Evolutionary conservation across 306 rosid species (phyloP).

Genomic region (Datisca glomerata): DNA sequence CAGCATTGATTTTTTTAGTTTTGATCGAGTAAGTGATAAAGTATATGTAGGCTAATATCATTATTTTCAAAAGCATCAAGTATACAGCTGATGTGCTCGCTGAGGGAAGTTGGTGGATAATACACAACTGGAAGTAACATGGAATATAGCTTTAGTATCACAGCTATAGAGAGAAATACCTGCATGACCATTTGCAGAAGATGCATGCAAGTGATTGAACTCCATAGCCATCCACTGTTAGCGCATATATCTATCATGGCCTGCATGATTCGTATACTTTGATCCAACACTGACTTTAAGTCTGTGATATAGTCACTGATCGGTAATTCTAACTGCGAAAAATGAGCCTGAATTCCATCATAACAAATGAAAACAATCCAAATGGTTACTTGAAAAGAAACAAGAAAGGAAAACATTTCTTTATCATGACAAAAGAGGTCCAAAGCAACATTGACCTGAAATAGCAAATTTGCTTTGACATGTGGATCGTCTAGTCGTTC

Average conservation of each 20-base stretch:
- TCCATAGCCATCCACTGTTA: conserved; percentile 92
- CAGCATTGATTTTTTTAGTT: too few relatives aligned
- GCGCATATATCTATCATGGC: conserved; percentile 98
- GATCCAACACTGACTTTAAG: conserved; percentile 92
- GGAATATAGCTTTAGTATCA: not conserved
- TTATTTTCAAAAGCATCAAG: too few relatives aligned
- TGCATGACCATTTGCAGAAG: conserved; percentile 97
- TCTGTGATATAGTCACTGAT: conserved; percentile 88
- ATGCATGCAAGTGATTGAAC: conserved; percentile 85
- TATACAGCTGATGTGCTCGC: not conserved
- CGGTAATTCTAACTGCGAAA: conserved; percentile 84
- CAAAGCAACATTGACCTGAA: conserved; percentile 57
- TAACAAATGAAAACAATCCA: conserved; percentile 12
- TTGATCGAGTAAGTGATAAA: too few relatives aligned
- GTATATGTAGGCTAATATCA: too few relatives aligned
- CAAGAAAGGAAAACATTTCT: conserved; percentile 6
- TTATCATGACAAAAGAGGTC: conserved; percentile 10
- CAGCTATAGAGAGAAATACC: conserved; percentile 30
- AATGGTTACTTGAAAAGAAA: conserved; percentile 5
- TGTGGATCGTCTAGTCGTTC: conserved; percentile 84
- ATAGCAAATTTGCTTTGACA: conserved; percentile 76
- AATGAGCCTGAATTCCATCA: conserved; percentile 58
- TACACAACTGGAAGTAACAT: too few relatives aligned
- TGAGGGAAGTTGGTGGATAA: too few relatives aligned
- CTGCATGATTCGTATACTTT: conserved; percentile 91